These are phyloP conservation scores for Pyrrhoderma lamaoense DNA, from an alignment of 1,284 basidiomycete species.

Conservation along the genomic window DNA sequence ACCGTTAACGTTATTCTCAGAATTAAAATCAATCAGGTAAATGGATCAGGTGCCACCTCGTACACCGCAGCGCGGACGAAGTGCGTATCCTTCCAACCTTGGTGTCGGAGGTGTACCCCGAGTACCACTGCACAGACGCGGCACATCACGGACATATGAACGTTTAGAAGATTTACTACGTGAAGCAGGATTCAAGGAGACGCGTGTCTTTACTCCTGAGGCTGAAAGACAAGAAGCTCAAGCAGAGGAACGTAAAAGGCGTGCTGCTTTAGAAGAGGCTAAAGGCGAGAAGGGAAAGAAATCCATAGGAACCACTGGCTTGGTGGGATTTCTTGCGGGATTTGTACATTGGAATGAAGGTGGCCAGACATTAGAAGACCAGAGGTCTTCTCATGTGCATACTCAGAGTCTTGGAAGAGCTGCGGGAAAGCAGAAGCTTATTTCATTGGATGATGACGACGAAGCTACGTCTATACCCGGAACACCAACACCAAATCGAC, in stretches of 20 bases:
- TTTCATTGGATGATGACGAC: not conserved
- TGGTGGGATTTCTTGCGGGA: constrained; percentile 10
- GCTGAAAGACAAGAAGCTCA: constrained; percentile 41
- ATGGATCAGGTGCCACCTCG: constrained; percentile 5
- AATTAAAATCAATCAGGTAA: not conserved
- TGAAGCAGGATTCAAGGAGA: constrained; percentile 86
- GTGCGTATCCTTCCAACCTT: constrained; percentile 13
- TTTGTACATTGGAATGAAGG: constrained; percentile 7
- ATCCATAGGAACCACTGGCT: constrained; percentile 26
- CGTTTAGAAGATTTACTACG: constrained; percentile 74
- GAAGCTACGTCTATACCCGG: not conserved
- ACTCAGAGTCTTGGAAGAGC: constrained; percentile 10
- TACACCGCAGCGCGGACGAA: constrained; percentile 11
- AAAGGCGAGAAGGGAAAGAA: constrained; percentile 21
- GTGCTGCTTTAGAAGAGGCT: constrained; percentile 21
- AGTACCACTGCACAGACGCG: constrained; percentile 64
- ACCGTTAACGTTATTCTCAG: not conserved
- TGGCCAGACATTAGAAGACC: not conserved
- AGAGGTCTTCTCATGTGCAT: not conserved
- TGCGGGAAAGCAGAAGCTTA: constrained; percentile 7
- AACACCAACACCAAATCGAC: constrained; percentile 12
- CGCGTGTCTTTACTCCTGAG: constrained; percentile 80
- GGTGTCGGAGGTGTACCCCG: constrained; percentile 19
- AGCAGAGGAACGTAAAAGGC: constrained; percentile 26
- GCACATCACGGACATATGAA: constrained; percentile 73